Evolutionary conservation across 192 early-diverging fungal genomes (phyloP).

Genomic region (Diversispora eburnea): DNA sequence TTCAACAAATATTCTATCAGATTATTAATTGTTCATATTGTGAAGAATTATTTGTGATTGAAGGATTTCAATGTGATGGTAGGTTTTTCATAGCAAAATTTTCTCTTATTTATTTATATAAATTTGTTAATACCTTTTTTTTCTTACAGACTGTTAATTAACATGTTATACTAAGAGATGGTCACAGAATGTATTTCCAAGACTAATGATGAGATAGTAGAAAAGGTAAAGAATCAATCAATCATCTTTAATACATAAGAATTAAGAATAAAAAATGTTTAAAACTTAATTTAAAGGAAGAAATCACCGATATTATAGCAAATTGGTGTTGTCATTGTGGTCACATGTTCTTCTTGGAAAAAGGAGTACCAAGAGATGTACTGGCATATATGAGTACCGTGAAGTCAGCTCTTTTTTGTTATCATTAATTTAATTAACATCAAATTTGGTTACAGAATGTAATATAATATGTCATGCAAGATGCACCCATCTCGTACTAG

Average conservation of each 20-base stretch:
- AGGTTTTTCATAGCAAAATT: neutral
- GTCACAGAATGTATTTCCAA: constrained; percentile 87
- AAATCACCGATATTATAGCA: constrained; percentile 74
- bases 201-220: constrained; percentile 53
- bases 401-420: constrained; percentile 50
- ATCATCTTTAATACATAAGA: no score
- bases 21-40: constrained; percentile 98
- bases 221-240: neutral
- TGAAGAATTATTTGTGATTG: constrained; percentile 87
- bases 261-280: no score
- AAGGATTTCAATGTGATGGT: constrained; percentile 92
- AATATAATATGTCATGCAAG: constrained; percentile 72
- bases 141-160: constrained; percentile 75
- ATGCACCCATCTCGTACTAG: constrained; percentile 86
- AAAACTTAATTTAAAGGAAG: constrained; percentile 44
- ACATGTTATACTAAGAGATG: constrained; percentile 79
- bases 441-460: constrained; percentile 75
- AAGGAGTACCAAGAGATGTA: constrained; percentile 41
- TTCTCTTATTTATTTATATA: neutral
- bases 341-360: constrained; percentile 86
- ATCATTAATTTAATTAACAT: no score
- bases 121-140: neutral
- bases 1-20: constrained; percentile 84
- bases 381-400: neutral
- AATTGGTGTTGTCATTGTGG: constrained; percentile 99